Evolutionary conservation across 352 stramenopile species (phyloP), one percentile per base, ranked within the genome.

Genomic region (Elongisporangium senticosum): DNA sequence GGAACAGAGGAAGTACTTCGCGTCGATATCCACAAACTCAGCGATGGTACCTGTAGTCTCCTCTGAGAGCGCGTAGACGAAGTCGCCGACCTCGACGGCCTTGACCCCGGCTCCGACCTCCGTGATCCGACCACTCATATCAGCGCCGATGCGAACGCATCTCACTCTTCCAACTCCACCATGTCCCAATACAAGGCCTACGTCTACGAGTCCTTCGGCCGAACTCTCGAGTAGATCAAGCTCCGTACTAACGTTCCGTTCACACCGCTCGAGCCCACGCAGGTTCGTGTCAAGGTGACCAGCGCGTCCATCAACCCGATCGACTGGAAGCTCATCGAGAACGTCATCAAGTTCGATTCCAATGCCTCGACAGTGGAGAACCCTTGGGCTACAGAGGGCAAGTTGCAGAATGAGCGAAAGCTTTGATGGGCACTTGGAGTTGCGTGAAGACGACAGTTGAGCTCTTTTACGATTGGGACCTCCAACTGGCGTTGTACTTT

Each of bases 241-340:
- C 53, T 74, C 17, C 62, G 64, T 54, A 15, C 23, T 13, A 20
- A 49, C 13, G 59, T 60, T 0, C 3, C n/a, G n/a, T 59, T 62
- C 26, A 51, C 58, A 23, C 23, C 59, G 20, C 24, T 71, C 5
- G 23, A 58, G 20, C 49, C 61, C 20, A 61, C 23, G 6, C 49
- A 74, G 21, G 67, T 74, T 10, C 59, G 57, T 24, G 24, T 74
- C 63, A 74, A 74, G 37, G 56, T 82, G 28, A 43, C 72, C 26
- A 75, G 65, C 23, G 68, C 65, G 0, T 53, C 63, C 2, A 51
- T 79, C 3, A 82, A 79, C 59, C 69, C 69, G 11, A 24, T 65
- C 4, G 69, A 77, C 61, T 72, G 64, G 50, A 74, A 74, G 50
- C 22, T 69, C 20, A 50, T 69, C 11, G 15, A 39, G 21, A 65